Evolutionary conservation across 306 rosid species (phyloP).

Genomic region (Erythrophleum fordii): DNA sequence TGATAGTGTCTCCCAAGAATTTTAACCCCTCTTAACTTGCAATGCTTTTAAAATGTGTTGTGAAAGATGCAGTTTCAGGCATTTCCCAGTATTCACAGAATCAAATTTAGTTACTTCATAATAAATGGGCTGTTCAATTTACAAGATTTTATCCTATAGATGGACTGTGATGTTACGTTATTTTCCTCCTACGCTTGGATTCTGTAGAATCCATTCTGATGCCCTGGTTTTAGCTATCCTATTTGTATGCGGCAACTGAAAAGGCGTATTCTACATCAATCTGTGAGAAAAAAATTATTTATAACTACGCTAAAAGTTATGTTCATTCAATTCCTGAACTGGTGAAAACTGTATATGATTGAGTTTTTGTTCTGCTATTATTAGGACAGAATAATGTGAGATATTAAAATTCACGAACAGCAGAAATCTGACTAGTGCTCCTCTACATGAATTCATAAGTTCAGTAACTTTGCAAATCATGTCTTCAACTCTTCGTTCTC

Average conservation of each 20-base stretch:
- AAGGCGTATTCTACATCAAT: too few species aligned
- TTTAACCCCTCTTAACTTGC: slow-evolving; percentile 1
- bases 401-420: too few species aligned
- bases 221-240: too few species aligned
- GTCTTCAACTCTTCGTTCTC: too few species aligned
- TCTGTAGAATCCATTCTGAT: too few species aligned
- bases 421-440: too few species aligned
- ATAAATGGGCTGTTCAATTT: not conserved
- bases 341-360: not conserved
- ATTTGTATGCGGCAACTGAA: too few species aligned
- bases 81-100: not conserved
- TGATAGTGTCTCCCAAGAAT: slow-evolving; percentile 11
- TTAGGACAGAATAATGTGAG: too few species aligned
- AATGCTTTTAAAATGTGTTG: not conserved
- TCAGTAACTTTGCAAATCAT: too few species aligned
- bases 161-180: not conserved
- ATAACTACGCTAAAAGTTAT: not conserved
- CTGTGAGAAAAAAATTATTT: not conserved
- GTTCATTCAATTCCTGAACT: not conserved
- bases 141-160: not conserved
- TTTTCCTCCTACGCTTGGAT: not conserved
- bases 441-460: too few species aligned
- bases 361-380: too few species aligned
- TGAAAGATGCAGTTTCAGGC: slow-evolving; percentile 13
- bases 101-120: not conserved